Evolutionary conservation across 2,329 filamentous ascomycete species (phyloP), one percentile per base, ranked within the genome.

Genomic region (Pezicula radicicola): DNA sequence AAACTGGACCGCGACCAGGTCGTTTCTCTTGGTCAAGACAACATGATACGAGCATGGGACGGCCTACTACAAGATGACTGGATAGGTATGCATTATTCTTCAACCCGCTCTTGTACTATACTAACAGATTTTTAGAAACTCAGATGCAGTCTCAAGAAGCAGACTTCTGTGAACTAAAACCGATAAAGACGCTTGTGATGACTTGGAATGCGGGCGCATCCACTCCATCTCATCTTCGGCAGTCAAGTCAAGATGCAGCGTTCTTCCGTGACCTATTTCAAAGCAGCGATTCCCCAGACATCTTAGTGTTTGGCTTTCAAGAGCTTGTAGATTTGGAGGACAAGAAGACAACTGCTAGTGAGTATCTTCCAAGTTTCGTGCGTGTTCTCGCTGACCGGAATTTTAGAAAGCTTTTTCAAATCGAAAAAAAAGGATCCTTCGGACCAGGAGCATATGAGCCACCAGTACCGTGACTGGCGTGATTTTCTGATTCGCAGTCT

Each of bases 181-280:
- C 95, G 61, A 76, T 97, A 52, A 87, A 84, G 46, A 85, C 89
- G 12, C 75, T 91, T 36, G 83, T 96, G 25, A 80, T 97, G 75
- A 97, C 92, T 0, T 99, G 94, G 94, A 99, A 99, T 67, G 93
- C 92, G 1, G 94, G 94, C 1, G 94, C 94, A n/a, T 87, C 88
- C 15, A 96, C 94, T n/a, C 94, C 94, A 0, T 85, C 84, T 53
- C 89, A 86, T 63, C 75, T 97, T 33, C 81, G 88, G 50, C 83
- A 89, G 56, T 83, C 83, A 1, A 79, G 83, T 28, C 74, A 81
- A 49, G 90, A 96, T 63, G 81, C 82, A 10, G 77, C 79, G 41
- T 97, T 97, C 68, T 88, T 97, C 64, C 84, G 85, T 58, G 84
- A 93, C 52, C 79, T 96, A 15, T 76, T 99, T 25, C 81, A 86